phyloP scores from a whole-genome alignment of 345 rosid genomes.

The Corymbia maculata region DNA sequence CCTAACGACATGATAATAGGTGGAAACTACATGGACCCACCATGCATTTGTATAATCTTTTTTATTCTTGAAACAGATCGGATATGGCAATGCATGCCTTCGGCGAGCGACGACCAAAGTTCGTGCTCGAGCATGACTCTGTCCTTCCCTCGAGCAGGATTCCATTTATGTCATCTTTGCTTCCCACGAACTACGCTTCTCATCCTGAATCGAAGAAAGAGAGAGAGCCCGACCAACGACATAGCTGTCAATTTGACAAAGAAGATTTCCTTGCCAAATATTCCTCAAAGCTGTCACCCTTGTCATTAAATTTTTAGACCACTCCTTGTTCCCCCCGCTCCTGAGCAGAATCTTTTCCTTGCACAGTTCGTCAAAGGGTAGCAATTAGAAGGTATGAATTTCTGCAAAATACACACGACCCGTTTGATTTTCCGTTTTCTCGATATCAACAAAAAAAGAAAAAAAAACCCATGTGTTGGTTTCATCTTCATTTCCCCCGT shows the following conservation, averaged over 20 bases:
- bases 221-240: not conserved
- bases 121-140: not conserved
- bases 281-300: slow-evolving; percentile 1
- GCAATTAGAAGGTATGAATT: not conserved
- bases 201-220: not conserved
- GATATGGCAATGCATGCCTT: not conserved
- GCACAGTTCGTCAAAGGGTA: slow-evolving; percentile 10
- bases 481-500: not conserved
- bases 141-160: not conserved
- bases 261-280: not conserved
- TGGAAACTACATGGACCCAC: not conserved
- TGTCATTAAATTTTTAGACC: not conserved
- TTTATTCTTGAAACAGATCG: not conserved
- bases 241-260: not conserved
- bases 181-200: not conserved
- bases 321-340: slow-evolving; percentile 10
- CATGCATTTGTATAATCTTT: not conserved
- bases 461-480: not conserved
- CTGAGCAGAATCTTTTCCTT: slow-evolving; percentile 2
- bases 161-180: not conserved
- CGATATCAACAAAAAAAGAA: not conserved
- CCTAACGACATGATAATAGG: not conserved
- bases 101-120: not conserved
- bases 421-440: not conserved
- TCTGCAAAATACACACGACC: not conserved